Evolutionary conservation across 345 rosid species (phyloP).

Genomic region (Euclidium syriacum): DNA sequence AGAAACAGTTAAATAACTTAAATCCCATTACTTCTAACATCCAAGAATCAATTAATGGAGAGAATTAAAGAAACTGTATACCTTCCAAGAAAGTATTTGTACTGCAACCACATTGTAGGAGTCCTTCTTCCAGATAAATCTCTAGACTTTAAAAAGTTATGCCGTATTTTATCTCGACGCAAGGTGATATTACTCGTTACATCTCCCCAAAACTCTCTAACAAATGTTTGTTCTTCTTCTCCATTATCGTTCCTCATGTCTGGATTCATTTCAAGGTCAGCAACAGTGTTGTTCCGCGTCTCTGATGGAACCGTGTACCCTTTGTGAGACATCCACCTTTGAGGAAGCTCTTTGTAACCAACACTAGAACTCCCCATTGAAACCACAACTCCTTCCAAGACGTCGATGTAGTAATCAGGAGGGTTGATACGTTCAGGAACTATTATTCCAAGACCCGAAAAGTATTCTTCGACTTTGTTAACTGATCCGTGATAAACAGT

Average conservation of each 20-base stretch:
- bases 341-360: constrained; percentile 63
- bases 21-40: background rate
- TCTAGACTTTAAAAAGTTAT: constrained; percentile 53
- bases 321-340: constrained; percentile 89
- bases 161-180: constrained; percentile 60
- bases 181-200: constrained; percentile 53
- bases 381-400: constrained; percentile 73
- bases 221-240: constrained; percentile 65
- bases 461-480: constrained; percentile 75
- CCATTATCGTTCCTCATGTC: constrained; percentile 25
- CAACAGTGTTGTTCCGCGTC: constrained; percentile 46
- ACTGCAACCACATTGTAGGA: constrained; percentile 60
- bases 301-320: constrained; percentile 71
- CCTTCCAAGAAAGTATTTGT: constrained; percentile 88
- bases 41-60: background rate
- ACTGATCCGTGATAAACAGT: constrained; percentile 80
- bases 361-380: constrained; percentile 44
- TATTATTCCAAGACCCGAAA: constrained; percentile 63
- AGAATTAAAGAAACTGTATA: constrained; percentile 14
- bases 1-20: too few relatives aligned
- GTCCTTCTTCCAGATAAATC: constrained; percentile 70
- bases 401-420: constrained; percentile 85
- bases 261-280: constrained; percentile 24
- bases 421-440: constrained; percentile 91
- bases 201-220: constrained; percentile 85